Evolutionary conservation across 2,329 filamentous ascomycete species (phyloP).

Genomic region (Elsinoe arachidis): DNA sequence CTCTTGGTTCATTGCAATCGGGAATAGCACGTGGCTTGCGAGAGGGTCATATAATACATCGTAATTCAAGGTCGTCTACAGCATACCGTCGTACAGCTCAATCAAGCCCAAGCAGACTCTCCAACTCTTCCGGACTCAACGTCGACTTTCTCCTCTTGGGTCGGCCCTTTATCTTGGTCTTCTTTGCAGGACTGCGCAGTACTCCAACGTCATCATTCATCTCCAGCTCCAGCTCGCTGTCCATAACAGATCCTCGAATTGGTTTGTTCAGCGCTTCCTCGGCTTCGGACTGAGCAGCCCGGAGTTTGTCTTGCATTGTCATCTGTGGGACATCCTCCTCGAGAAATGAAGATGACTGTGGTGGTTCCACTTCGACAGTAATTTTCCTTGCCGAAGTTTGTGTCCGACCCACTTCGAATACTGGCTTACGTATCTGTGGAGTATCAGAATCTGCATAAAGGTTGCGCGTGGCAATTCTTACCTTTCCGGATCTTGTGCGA

Average conservation of each 20-base stretch:
- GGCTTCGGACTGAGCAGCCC: neutral
- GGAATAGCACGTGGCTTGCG: no score
- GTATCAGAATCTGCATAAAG: neutral
- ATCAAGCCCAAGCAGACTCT: slow-evolving; percentile 41
- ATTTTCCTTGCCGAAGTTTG: neutral
- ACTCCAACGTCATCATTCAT: slow-evolving; percentile 38
- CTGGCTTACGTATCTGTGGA: neutral
- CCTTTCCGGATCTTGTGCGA: neutral
- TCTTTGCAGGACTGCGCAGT: slow-evolving; percentile 26
- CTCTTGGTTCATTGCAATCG: no score
- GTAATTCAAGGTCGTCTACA: neutral
- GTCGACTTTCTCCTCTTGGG: slow-evolving; percentile 62
- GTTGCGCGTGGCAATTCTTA: neutral
- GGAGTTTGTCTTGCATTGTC: slow-evolving; percentile 27
- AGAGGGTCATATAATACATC: neutral
- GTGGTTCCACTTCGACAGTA: neutral
- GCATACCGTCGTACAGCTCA: neutral
- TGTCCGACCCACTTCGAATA: neutral
- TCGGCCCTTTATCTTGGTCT: slow-evolving; percentile 47
- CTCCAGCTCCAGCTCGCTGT: slow-evolving; percentile 32
- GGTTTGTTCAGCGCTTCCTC: slow-evolving; percentile 30
- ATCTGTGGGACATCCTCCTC: slow-evolving; percentile 14
- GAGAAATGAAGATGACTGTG: slow-evolving; percentile 12
- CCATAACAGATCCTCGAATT: slow-evolving; percentile 17
- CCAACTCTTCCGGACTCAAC: slow-evolving; percentile 64